A percentile compares a stretch with the other conserved stretches of the same genome.
phyloP scores from a whole-genome alignment of 2,329 filamentous ascomycete species.

The Xylariaceae sp. region DNA sequence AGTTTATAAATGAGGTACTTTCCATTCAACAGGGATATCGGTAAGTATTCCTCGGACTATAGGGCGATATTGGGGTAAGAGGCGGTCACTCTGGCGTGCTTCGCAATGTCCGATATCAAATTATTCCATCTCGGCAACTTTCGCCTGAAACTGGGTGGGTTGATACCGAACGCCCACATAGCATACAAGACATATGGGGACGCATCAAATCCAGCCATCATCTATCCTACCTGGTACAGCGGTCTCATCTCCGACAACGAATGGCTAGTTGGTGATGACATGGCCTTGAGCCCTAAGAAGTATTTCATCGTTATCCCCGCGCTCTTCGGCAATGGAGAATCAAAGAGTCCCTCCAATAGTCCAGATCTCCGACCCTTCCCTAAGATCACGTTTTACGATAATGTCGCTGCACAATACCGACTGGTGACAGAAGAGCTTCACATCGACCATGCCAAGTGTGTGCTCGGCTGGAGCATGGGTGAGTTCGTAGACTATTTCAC shows the following conservation, averaged over 20 bases:
- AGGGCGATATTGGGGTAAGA: too few relatives aligned
- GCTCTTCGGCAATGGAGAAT: conserved; percentile 70
- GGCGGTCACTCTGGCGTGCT: not conserved
- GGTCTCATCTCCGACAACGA: conserved; percentile 68
- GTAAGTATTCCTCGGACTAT: too few relatives aligned
- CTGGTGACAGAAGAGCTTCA: conserved; percentile 66
- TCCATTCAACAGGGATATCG: too few relatives aligned
- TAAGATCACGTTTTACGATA: conserved; percentile 66
- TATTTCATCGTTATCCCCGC: conserved; percentile 68
- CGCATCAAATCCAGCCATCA: conserved; percentile 62
- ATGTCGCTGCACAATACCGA: conserved; percentile 67
- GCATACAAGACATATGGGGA: conserved; percentile 78
- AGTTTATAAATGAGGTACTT: too few relatives aligned
- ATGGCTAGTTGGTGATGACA: conserved; percentile 71
- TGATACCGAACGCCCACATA: conserved; percentile 65
- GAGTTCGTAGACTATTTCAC: not conserved
- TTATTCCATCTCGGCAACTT: conserved; percentile 67
- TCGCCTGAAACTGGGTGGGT: conserved; percentile 65
- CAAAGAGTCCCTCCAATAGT: conserved; percentile 68
- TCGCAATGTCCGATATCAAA: conserved; percentile 29
- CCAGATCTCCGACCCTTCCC: conserved; percentile 60
- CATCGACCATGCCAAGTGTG: conserved; percentile 61
- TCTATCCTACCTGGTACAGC: conserved; percentile 77
- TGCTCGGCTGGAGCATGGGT: conserved; percentile 70
- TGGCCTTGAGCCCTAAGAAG: conserved; percentile 59